A percentile compares a stretch with the other conserved stretches of the same genome.
Conservation (phyloP, 2,329 filamentous ascomycete genomes). For the Madurella mycetomatis region DNA sequence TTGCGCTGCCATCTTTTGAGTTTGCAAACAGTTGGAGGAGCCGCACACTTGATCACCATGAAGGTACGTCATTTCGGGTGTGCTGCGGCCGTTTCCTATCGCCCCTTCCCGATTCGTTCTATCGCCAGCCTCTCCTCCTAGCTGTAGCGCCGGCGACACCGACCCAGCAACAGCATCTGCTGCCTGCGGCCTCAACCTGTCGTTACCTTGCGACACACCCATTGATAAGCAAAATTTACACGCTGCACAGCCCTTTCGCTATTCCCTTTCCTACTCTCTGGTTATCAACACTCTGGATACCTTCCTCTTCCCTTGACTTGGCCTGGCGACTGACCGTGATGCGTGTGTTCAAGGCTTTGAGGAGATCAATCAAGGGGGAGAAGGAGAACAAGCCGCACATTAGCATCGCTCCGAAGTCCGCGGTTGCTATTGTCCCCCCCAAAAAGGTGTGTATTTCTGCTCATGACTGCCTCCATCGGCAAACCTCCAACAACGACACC, state of each 20-base stretch:
- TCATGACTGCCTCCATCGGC: slow-evolving; percentile 2
- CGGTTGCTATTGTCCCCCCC: slow-evolving; percentile 82
- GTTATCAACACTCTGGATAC: not conserved
- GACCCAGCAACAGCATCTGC: slow-evolving; percentile 8
- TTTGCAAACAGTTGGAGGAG: slow-evolving; percentile 7
- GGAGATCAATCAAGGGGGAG: slow-evolving; percentile 86
- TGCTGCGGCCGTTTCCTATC: slow-evolving; percentile 8
- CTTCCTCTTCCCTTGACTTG: not conserved
- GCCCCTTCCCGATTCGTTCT: slow-evolving; percentile 10
- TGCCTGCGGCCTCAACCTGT: slow-evolving; percentile 7
- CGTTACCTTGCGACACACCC: not conserved
- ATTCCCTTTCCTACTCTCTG: not conserved
- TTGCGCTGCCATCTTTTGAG: not conserved
- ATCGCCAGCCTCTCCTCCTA: slow-evolving; percentile 1
- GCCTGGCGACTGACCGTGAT: slow-evolving; percentile 38
- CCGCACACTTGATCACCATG: slow-evolving; percentile 24
- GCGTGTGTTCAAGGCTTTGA: slow-evolving; percentile 61
- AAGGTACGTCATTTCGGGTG: slow-evolving; percentile 27
- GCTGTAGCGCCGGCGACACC: slow-evolving; percentile 1
- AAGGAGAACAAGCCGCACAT: slow-evolving; percentile 71
- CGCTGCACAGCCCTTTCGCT: not conserved
- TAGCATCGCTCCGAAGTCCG: slow-evolving; percentile 77
- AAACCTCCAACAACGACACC: not conserved
- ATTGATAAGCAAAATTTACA: not conserved
- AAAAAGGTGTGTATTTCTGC: slow-evolving; percentile 69